phyloP scores from a whole-genome alignment of 2,329 filamentous ascomycete genomes.

The Intubia oerlemansii region DNA sequence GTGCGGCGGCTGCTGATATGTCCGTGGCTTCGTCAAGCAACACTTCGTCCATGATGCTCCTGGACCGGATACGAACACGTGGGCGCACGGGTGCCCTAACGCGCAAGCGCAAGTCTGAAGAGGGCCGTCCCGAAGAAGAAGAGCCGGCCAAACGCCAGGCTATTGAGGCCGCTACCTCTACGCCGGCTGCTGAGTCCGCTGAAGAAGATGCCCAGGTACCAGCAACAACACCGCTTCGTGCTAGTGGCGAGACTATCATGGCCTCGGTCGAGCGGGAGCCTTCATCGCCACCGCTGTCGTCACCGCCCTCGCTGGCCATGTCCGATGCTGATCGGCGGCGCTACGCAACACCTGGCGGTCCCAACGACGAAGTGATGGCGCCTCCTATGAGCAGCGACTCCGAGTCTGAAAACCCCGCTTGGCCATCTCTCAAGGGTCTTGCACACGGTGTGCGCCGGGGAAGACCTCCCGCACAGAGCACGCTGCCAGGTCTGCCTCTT shows the following conservation, averaged over 20 bases:
- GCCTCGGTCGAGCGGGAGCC: too few relatives aligned
- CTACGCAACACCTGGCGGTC: conserved; percentile 18
- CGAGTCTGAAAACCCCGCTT: conserved; percentile 20
- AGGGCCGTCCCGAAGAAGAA: conserved; percentile 4
- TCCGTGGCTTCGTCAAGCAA: conserved; percentile 3
- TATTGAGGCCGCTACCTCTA: neutral
- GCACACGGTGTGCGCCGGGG: conserved; percentile 20
- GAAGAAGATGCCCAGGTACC: too few relatives aligned
- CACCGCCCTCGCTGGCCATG: conserved; percentile 5
- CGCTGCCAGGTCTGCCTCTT: conserved; percentile 11
- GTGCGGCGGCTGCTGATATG: conserved; percentile 1
- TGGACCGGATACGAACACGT: conserved; percentile 2
- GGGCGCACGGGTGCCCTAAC: neutral
- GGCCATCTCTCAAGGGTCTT: conserved; percentile 30
- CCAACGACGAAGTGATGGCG: conserved; percentile 22
- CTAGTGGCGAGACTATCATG: too few relatives aligned
- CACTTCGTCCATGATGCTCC: conserved; percentile 5
- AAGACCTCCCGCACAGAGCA: neutral
- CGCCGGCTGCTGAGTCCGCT: too few relatives aligned
- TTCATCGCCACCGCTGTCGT: too few relatives aligned
- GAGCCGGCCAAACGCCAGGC: conserved; percentile 4
- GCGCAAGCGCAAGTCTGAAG: conserved; percentile 8
- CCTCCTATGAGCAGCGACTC: conserved; percentile 33
- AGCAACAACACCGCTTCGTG: too few relatives aligned
- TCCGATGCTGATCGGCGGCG: conserved; percentile 8